These are phyloP conservation scores for Pythium vanterpoolii DNA, from an alignment of 352 stramenopile species.

Conservation along the genomic window DNA sequence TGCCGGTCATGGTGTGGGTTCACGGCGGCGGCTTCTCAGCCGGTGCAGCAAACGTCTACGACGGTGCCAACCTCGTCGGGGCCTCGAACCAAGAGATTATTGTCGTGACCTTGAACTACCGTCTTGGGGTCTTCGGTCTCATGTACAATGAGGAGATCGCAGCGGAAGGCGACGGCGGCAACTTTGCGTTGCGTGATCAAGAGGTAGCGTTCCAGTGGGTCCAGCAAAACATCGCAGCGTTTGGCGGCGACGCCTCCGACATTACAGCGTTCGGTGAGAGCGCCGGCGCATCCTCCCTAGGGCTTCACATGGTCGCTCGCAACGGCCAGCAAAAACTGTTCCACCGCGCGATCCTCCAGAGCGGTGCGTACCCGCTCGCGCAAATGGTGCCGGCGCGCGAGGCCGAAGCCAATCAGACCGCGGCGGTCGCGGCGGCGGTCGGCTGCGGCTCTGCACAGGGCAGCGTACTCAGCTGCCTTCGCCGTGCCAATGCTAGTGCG, in stretches of 20 bases:
- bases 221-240: constrained; percentile 32
- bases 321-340: constrained; percentile 5
- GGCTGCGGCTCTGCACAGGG: not conserved
- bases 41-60: not conserved
- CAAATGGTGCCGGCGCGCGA: not conserved
- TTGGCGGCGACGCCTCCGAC: constrained; percentile 31
- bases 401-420: not conserved
- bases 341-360: not conserved
- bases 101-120: constrained; percentile 34
- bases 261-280: constrained; percentile 9
- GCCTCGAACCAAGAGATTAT: constrained; percentile 23
- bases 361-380: not conserved
- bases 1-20: too few species aligned
- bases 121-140: constrained; percentile 27
- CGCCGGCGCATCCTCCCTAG: not conserved
- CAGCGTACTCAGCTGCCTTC: not conserved
- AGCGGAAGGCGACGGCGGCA: constrained; percentile 2
- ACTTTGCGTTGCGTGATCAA: constrained; percentile 26
- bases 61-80: constrained; percentile 16
- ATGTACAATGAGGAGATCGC: not conserved
- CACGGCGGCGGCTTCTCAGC: not conserved
- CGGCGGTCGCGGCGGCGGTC: not conserved
- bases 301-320: not conserved
- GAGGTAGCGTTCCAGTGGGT: constrained; percentile 31
- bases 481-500: not conserved